Evolutionary conservation across 2,329 filamentous ascomycete species (phyloP).

Genomic region (Trichophyton verrucosum): DNA sequence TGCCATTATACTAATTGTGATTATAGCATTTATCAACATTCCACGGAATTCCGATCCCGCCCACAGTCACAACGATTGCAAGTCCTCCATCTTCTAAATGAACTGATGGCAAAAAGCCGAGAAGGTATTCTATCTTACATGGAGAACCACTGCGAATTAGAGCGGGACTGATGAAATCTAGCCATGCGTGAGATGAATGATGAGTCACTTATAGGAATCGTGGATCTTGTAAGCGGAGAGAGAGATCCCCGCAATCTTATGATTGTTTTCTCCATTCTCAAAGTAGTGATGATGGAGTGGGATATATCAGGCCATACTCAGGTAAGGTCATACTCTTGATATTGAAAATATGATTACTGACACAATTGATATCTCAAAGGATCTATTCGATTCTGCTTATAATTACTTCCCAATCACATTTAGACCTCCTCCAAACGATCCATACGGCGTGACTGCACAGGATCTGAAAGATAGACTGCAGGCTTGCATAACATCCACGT

Average conservation of each 20-base stretch:
- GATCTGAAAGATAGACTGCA: slow-evolving; percentile 53
- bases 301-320: slow-evolving; percentile 49
- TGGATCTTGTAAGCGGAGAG: slow-evolving; percentile 54
- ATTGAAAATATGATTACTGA: not conserved
- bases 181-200: slow-evolving; percentile 46
- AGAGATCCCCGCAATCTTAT: slow-evolving; percentile 59
- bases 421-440: slow-evolving; percentile 55
- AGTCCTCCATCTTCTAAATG: slow-evolving; percentile 49
- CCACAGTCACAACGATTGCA: slow-evolving; percentile 54
- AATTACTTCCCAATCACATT: slow-evolving; percentile 64
- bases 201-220: slow-evolving; percentile 48
- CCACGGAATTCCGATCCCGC: slow-evolving; percentile 47
- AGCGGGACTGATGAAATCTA: slow-evolving; percentile 14
- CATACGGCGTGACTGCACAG: slow-evolving; percentile 57
- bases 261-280: slow-evolving; percentile 56
- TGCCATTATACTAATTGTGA: not conserved
- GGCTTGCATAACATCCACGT: slow-evolving; percentile 51
- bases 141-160: not conserved
- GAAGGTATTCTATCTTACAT: slow-evolving; percentile 28
- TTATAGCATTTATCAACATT: slow-evolving; percentile 37
- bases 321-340: slow-evolving; percentile 23
- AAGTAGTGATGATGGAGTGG: slow-evolving; percentile 57
- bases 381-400: slow-evolving; percentile 55
- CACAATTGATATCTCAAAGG: slow-evolving; percentile 17
- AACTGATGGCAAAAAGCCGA: slow-evolving; percentile 50